Conservation (phyloP, 805 yeast species). For the Spathaspora boniae region DNA sequence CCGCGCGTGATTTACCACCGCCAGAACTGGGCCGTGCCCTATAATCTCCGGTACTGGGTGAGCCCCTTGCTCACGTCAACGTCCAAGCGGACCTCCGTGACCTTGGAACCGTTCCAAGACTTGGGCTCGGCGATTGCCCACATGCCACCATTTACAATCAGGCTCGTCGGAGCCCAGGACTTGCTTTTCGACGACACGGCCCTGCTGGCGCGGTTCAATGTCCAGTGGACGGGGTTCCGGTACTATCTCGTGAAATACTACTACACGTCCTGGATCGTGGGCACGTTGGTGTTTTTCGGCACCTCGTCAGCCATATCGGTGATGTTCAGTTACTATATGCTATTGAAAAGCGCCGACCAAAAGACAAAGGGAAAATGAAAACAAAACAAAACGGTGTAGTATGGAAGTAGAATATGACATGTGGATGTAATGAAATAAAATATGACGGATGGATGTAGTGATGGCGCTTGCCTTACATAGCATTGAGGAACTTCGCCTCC, state of each 20-base stretch:
- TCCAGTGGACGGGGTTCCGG: slow-evolving; percentile 42
- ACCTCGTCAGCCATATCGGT: slow-evolving; percentile 29
- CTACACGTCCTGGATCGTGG: slow-evolving; percentile 28
- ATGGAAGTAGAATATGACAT: not conserved
- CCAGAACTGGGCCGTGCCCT: slow-evolving; percentile 34
- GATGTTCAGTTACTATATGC: slow-evolving; percentile 13
- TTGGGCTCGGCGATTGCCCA: not conserved
- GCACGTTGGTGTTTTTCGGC: slow-evolving; percentile 36
- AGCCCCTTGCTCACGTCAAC: slow-evolving; percentile 28
- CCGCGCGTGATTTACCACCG: slow-evolving; percentile 23
- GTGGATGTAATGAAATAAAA: not conserved
- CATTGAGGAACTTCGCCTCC: slow-evolving; percentile 29
- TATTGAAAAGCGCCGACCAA: not conserved
- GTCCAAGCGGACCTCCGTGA: not conserved
- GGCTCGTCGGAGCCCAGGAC: slow-evolving; percentile 1
- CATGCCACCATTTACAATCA: not conserved
- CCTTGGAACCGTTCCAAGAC: not conserved
- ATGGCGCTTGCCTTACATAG: slow-evolving; percentile 11
- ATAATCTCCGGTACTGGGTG: slow-evolving; percentile 33
- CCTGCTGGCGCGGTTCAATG: slow-evolving; percentile 19
- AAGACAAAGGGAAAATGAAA: no score
- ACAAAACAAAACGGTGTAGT: no score
- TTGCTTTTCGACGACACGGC: slow-evolving; percentile 16
- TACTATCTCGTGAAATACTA: slow-evolving; percentile 37
- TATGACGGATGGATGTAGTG: slow-evolving; percentile 1